phyloP scores from a whole-genome alignment of 495 filamentous ascomycete genomes.

The Podospora comata region DNA sequence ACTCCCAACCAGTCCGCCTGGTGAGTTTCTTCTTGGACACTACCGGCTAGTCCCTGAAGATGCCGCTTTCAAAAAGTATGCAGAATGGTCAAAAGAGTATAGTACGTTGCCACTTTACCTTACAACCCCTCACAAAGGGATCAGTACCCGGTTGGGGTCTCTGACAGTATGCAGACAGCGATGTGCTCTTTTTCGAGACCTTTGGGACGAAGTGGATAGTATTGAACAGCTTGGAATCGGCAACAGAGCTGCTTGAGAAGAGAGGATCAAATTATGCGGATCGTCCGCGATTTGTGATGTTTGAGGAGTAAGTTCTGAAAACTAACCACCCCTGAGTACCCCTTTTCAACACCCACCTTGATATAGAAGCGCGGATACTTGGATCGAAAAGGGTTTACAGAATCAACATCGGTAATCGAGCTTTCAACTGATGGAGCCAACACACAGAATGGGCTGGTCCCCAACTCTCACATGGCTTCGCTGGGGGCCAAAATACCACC shows the following conservation, averaged over 20 bases:
- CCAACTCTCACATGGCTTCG: slow-evolving; percentile 48
- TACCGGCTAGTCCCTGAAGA: slow-evolving; percentile 39
- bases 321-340: not conserved
- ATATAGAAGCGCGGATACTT: not conserved
- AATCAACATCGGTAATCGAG: not conserved
- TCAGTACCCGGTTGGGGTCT: not conserved
- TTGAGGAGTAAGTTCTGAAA: slow-evolving; percentile 33
- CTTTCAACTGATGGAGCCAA: no score
- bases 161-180: slow-evolving; percentile 22
- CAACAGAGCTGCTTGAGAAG: slow-evolving; percentile 44
- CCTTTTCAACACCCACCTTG: not conserved
- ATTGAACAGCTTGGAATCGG: slow-evolving; percentile 39
- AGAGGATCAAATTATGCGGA: slow-evolving; percentile 45
- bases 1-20: slow-evolving; percentile 40
- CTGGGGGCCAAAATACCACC: slow-evolving; percentile 44
- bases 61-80: slow-evolving; percentile 41
- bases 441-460: slow-evolving; percentile 43
- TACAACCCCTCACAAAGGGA: not conserved
- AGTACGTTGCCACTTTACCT: slow-evolving; percentile 23
- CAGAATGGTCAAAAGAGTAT: slow-evolving; percentile 40
- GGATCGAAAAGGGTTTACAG: no score
- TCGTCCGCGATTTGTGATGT: slow-evolving; percentile 47
- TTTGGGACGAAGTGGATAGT: slow-evolving; percentile 44
- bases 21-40: slow-evolving; percentile 43
- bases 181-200: slow-evolving; percentile 41